phyloP scores from a whole-genome alignment of 2,329 filamentous ascomycete species.

The Aspergillus versicolor region DNA sequence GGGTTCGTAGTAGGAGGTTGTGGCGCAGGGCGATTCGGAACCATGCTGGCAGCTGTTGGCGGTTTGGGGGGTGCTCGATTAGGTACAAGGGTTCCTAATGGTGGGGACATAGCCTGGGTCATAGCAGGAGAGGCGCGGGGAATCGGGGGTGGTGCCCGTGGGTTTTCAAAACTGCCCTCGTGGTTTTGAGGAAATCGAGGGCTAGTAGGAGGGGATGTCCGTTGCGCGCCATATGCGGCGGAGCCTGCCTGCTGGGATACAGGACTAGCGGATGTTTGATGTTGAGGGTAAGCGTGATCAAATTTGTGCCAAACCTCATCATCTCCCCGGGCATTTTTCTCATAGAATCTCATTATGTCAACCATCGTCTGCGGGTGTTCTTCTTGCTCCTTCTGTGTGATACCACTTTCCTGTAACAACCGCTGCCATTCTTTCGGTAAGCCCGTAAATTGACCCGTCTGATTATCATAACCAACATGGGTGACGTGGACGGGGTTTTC shows the following conservation, averaged over 20 bases:
- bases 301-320: conserved; percentile 96
- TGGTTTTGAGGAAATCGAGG: conserved; percentile 85
- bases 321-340: conserved; percentile 83
- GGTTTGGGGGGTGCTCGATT: conserved; percentile 83
- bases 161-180: conserved; percentile 96
- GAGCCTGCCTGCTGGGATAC: conserved; percentile 39
- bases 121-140: conserved; percentile 52
- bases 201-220: conserved; percentile 77
- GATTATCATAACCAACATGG: conserved; percentile 95
- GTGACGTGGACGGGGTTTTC: conserved; percentile 98
- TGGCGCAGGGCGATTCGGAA: conserved; percentile 44
- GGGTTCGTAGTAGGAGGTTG: conserved; percentile 45
- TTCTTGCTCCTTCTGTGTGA: conserved; percentile 92
- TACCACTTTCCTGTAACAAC: conserved; percentile 90
- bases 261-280: conserved; percentile 40
- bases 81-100: conserved; percentile 64
- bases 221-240: conserved; percentile 51
- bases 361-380: conserved; percentile 94
- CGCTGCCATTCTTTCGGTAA: conserved; percentile 98
- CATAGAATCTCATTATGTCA: conserved; percentile 95
- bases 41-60: conserved; percentile 53
- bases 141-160: conserved; percentile 85
- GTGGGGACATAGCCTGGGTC: conserved; percentile 50
- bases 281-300: conserved; percentile 71
- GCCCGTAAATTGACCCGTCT: conserved; percentile 94